A percentile compares a stretch with the other conserved stretches of the same genome.
Conservation (phyloP, 352 stramenopile species). For the Detonula confervacea region DNA sequence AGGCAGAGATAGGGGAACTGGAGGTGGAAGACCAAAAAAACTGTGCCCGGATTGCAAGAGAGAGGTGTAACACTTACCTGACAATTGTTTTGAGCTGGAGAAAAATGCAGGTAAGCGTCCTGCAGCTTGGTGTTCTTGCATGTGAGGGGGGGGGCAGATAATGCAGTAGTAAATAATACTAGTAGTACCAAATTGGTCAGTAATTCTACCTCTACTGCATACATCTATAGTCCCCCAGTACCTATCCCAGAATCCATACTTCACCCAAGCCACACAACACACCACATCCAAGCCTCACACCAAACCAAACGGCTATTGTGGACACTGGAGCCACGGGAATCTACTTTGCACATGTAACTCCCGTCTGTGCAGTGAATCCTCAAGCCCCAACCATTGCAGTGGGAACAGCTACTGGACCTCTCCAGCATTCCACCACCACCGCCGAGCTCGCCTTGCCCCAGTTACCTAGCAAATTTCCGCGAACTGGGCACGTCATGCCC, state of each 20-base stretch:
- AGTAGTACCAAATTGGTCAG: not conserved
- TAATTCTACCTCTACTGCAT: not conserved
- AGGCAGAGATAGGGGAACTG: too few species aligned
- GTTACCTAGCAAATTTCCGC: not conserved
- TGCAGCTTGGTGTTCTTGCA: not conserved
- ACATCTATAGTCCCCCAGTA: conserved; percentile 3
- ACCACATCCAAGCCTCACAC: too few species aligned
- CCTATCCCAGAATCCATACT: not conserved
- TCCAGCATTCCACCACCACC: not conserved
- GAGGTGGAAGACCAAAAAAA: not conserved
- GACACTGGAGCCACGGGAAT: not conserved
- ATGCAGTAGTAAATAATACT: not conserved
- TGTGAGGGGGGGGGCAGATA: not conserved
- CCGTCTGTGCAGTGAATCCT: not conserved
- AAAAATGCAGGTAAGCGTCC: not conserved
- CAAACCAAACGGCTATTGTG: not conserved
- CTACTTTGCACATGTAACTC: not conserved
- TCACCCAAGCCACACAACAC: too few species aligned
- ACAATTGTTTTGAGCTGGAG: not conserved
- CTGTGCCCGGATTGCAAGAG: not conserved
- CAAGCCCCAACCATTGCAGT: not conserved
- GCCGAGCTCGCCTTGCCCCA: not conserved
- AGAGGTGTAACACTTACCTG: not conserved
- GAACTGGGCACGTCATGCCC: not conserved
- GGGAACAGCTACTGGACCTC: not conserved